Evolutionary conservation across 768 basidiomycete genomes (phyloP).

Genomic region (Lactifluus volemus): DNA sequence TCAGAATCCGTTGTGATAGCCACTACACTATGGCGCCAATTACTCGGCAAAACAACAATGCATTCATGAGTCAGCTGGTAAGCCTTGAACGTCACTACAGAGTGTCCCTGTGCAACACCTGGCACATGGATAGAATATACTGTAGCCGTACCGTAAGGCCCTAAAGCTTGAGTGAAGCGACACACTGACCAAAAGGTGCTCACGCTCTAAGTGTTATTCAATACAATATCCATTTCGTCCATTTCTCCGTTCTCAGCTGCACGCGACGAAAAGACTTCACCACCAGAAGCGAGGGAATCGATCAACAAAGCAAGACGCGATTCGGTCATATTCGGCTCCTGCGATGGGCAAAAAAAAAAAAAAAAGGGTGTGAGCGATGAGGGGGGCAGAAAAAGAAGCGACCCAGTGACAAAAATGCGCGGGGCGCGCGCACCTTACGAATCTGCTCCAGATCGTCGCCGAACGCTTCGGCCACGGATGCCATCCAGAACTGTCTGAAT

Average conservation of each 20-base stretch:
- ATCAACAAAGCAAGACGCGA: constrained; percentile 67
- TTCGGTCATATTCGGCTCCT: constrained; percentile 62
- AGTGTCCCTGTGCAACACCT: neutral
- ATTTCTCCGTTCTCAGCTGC: constrained; percentile 26
- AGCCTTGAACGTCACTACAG: neutral
- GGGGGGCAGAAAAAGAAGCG: constrained; percentile 20
- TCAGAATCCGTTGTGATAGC: constrained; percentile 19
- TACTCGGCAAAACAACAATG: too few species aligned
- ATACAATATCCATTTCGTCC: constrained; percentile 72
- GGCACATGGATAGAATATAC: neutral
- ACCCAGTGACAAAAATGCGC: neutral
- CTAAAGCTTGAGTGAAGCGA: neutral
- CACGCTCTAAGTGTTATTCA: constrained; percentile 29
- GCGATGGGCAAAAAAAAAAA: neutral
- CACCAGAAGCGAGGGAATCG: constrained; percentile 73
- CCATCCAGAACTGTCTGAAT: constrained; percentile 85
- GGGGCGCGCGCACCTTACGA: constrained; percentile 49
- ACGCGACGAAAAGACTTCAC: constrained; percentile 50
- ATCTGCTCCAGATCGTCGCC: constrained; percentile 77
- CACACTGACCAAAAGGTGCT: neutral
- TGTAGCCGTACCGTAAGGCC: neutral
- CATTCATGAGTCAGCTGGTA: neutral
- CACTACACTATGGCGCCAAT: constrained; percentile 18
- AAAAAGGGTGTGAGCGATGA: neutral
- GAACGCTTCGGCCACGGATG: constrained; percentile 72